Percentiles rank a stretch among this genome's conserved stretches.
These are phyloP conservation scores for Balakata baccata DNA, from an alignment of 345 rosid species.

Conservation along the genomic window DNA sequence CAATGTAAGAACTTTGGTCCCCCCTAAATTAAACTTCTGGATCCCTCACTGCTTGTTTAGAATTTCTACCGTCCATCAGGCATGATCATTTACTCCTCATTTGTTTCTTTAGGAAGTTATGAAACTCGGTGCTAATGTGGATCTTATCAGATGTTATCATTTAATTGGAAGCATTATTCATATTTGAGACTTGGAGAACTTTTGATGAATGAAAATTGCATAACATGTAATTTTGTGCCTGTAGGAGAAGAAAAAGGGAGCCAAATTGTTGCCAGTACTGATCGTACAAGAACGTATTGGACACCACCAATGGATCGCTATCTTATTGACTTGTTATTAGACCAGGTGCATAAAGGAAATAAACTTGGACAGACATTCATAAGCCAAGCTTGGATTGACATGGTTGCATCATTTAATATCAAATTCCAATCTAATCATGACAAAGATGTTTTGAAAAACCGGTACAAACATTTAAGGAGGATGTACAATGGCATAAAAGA, in stretches of 20 bases:
- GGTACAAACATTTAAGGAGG: constrained; percentile 82
- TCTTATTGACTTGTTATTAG: constrained; percentile 69
- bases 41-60: no score
- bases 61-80: background rate
- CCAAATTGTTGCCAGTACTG: constrained; percentile 31
- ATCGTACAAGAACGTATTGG: constrained; percentile 83
- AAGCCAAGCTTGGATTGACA: constrained; percentile 71
- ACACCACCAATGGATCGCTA: constrained; percentile 85
- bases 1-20: no score
- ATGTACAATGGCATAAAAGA: constrained; percentile 59
- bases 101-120: background rate
- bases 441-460: constrained; percentile 79
- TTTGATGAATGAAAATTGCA: constrained; percentile 12
- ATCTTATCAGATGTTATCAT: constrained; percentile 8
- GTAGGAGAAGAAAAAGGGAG: constrained; percentile 46
- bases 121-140: background rate
- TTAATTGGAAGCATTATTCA: background rate
- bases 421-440: constrained; percentile 57
- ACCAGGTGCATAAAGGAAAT: constrained; percentile 71
- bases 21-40: no score
- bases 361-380: constrained; percentile 79
- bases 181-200: background rate
- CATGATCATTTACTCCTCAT: background rate
- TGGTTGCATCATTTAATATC: constrained; percentile 56
- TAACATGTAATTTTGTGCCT: constrained; percentile 15